Conservation (phyloP, 805 yeast species). For the Starmerella vaccinii region DNA sequence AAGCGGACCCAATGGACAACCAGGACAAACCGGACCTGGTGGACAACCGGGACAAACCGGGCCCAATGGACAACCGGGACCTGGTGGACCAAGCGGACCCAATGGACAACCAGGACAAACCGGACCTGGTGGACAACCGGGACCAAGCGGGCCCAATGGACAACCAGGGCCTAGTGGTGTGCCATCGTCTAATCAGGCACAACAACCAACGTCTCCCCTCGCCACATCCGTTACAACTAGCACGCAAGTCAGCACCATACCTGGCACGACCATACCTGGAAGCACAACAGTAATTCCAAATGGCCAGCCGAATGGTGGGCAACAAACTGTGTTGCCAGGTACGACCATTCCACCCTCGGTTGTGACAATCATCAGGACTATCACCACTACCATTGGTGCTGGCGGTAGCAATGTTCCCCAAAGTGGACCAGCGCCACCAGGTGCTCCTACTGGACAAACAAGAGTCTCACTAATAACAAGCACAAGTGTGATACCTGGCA, state of each 20-base stretch:
- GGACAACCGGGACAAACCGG: too few species aligned
- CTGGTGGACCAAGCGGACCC: background rate
- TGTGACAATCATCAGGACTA: constrained; percentile 9
- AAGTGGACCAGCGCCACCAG: background rate
- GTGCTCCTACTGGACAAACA: background rate
- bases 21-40: too few species aligned
- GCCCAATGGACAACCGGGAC: background rate
- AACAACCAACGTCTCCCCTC: background rate
- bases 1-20: too few species aligned
- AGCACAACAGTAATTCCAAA: constrained; percentile 9
- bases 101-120: too few species aligned
- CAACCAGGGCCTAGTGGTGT: too few species aligned
- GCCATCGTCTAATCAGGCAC: too few species aligned
- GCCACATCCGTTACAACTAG: constrained; percentile 15
- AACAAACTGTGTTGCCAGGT: constrained; percentile 4
- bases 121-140: too few species aligned
- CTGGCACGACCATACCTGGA: constrained; percentile 15
- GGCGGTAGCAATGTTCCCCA: background rate
- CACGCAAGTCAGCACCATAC: constrained; percentile 19
- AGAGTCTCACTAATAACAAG: background rate
- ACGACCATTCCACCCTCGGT: constrained; percentile 11
- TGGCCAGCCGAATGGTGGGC: constrained; percentile 3
- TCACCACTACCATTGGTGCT: constrained; percentile 3
- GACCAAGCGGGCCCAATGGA: too few species aligned
- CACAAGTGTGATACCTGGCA: background rate